These are phyloP conservation scores for Scalesia atractyloides DNA, from an alignment of 129 eudicot genomes.

Conservation along the genomic window DNA sequence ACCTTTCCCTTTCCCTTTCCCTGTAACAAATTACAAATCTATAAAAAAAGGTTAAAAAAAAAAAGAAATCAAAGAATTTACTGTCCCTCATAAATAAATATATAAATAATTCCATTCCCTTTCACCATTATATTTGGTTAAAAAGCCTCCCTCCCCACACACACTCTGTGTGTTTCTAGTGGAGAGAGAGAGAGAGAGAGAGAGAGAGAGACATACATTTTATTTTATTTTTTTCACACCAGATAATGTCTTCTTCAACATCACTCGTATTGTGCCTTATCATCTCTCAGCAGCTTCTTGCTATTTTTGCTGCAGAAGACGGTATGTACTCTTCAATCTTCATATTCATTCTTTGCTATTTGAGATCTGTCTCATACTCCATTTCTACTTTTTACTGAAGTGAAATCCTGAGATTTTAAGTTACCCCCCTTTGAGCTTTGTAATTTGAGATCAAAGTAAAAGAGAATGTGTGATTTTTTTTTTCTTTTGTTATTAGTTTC, in stretches of 20 bases:
- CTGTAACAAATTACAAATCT: constrained; percentile 14
- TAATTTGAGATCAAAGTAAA: constrained; percentile 12
- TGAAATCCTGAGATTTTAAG: not conserved
- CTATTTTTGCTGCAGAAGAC: constrained; percentile 33
- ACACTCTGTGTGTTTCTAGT: constrained; percentile 21
- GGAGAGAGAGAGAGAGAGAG: constrained; percentile 27
- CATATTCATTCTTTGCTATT: constrained; percentile 4
- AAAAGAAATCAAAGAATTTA: constrained; percentile 28
- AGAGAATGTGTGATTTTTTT: constrained; percentile 13
- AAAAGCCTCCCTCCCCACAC: constrained; percentile 30
- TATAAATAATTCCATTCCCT: not conserved
- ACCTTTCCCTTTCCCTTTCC: constrained; percentile 19
- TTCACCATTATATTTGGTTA: constrained; percentile 12
- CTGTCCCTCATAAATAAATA: constrained; percentile 22
- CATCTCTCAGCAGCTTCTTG: not conserved
- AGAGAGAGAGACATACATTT: not conserved
- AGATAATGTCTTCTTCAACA: constrained; percentile 23
- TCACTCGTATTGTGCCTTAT: constrained; percentile 15
- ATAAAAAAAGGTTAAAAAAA: not conserved
- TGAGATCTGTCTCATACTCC: constrained; percentile 5
- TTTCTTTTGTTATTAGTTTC: constrained; percentile 10
- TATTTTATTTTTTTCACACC: not conserved
- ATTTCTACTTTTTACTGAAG: not conserved
- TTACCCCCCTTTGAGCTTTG: not conserved
- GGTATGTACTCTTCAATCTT: constrained; percentile 23